These are phyloP conservation scores for Podospora comata DNA, from an alignment of 495 filamentous ascomycete species.

Conservation along the genomic window DNA sequence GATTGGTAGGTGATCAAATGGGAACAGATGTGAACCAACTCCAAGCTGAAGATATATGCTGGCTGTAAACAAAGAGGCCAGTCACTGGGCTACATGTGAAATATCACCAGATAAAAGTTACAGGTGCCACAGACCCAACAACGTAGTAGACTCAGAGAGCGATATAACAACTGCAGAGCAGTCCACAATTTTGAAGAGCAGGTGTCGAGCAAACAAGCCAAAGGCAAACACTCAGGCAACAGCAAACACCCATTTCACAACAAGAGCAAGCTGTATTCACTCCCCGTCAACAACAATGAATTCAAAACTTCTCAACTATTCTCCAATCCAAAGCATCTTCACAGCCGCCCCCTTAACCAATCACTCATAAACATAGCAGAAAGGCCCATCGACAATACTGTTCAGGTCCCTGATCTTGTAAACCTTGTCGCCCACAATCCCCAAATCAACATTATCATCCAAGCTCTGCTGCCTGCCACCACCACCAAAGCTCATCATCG, in stretches of 20 bases:
- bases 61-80: neutral
- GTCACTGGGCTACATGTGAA: neutral
- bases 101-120: neutral
- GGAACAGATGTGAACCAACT: neutral
- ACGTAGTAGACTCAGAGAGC: neutral
- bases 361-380: constrained; percentile 52
- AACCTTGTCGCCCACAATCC: constrained; percentile 36
- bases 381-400: constrained; percentile 46
- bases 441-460: constrained; percentile 44
- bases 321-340: neutral
- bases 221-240: too few relatives aligned
- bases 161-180: neutral
- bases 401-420: constrained; percentile 46
- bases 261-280: neutral
- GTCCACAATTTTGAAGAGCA: too few relatives aligned
- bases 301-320: neutral
- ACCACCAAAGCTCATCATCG: constrained; percentile 37
- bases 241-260: too few relatives aligned
- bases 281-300: neutral
- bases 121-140: neutral
- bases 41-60: neutral
- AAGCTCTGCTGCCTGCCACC: constrained; percentile 35
- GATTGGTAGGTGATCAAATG: neutral
- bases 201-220: too few relatives aligned
- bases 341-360: neutral